A percentile compares a stretch with the other conserved stretches of the same genome.
phyloP scores from a whole-genome alignment of 73 alveolate species.

The Breviolum minutum region DNA sequence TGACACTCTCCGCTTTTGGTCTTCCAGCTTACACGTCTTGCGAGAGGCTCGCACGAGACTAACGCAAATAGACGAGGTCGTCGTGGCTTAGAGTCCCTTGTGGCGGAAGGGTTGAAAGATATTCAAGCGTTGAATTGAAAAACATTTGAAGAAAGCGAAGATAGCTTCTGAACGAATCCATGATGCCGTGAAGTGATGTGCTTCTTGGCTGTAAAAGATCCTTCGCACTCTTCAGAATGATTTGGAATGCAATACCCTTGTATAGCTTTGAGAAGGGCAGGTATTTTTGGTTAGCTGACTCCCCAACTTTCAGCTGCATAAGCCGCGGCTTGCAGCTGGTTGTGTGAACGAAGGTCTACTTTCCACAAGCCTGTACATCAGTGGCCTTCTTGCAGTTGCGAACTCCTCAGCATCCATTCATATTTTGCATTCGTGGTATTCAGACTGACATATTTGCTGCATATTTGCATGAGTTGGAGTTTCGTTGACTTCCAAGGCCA shows the following conservation, averaged over 20 bases:
- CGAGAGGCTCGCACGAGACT: slow-evolving; percentile 43
- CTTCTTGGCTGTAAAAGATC: neutral
- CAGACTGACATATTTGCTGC: neutral
- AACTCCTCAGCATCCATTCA: neutral
- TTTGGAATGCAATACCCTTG: neutral
- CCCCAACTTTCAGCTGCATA: no score
- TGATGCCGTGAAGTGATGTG: no score
- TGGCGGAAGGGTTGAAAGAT: neutral
- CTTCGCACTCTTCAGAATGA: neutral
- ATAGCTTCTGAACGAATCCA: no score
- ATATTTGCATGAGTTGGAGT: neutral
- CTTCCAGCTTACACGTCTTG: slow-evolving; percentile 41
- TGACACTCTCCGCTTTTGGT: slow-evolving; percentile 82
- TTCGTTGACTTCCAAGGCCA: slow-evolving; percentile 20
- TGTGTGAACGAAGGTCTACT: slow-evolving; percentile 1
- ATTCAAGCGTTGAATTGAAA: no score
- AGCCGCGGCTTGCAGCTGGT: no score
- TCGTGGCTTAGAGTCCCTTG: neutral
- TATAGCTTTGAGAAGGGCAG: no score
- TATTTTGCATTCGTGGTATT: no score
- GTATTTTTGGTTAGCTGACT: no score
- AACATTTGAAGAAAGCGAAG: no score
- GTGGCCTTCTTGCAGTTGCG: slow-evolving; percentile 82
- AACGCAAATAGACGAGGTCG: neutral
- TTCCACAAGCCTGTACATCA: slow-evolving; percentile 57